Evolutionary conservation across 441 rosid genomes (phyloP), one percentile per base, ranked within the genome.

Genomic region (Jatropha multifida): DNA sequence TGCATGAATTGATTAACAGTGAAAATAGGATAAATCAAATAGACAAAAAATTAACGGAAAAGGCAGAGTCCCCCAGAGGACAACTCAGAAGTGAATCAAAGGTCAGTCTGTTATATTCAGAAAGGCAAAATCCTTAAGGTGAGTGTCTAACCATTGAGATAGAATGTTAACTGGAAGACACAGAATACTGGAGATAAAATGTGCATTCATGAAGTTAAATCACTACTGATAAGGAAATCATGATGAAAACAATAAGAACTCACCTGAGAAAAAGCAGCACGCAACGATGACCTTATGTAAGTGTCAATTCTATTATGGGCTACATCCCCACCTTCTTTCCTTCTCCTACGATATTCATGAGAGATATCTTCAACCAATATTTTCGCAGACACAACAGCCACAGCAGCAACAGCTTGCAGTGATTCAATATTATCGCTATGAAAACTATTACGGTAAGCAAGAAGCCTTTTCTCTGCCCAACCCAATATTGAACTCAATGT

Each of bases 401-500:
- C 68, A 69, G 98, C 90, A 77, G 90, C 94, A 69, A 96, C 87
- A 9, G 87, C 89, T 67, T 90, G 88, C 99, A 96, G 91, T 44
- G 88, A 86, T 74, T 89, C 89, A 11, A 88, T 84, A 81, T 88
- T 94, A 68, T 84, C 88, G 63, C 87, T 82, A 81, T 91, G 87
- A 71, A 96, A 96, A 40, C 92, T 91, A 73, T 90, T 94, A 71
- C 89, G 99, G 69, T 96, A 96, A 32, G 97, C 86, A 77, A 88
- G 89, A 61, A 96, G 97, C 84, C 90, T 83, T 80, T 93, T 89
- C 87, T 96, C 99, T 71, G 97, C 97, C 99, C 99, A 96, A 23
- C 94, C 91, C 81, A 96, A 68, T 71, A 94, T 85, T 41, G 96
- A 85, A 84, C 86, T 96, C 75, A 96, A 77, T 11, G 88, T 85